These are phyloP conservation scores for Bipolaris zeicola DNA, from an alignment of 2,329 filamentous ascomycete species.

Conservation along the genomic window DNA sequence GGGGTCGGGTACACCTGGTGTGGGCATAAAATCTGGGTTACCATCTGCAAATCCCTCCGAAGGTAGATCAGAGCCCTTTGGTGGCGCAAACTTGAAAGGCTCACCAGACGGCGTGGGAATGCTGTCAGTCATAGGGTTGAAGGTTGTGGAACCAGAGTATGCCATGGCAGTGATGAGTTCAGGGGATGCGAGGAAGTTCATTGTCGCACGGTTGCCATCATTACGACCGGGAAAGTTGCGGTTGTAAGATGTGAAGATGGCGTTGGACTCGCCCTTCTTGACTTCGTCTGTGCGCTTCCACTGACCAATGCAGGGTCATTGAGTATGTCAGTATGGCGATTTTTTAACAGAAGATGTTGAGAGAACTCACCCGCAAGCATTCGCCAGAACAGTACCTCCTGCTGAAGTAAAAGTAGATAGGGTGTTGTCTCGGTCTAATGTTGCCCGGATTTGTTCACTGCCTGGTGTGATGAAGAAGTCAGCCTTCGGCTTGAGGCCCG, in stretches of 20 bases:
- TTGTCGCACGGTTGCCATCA: conserved; percentile 93
- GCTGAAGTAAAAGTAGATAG: conserved; percentile 84
- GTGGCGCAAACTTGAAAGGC: conserved; percentile 84
- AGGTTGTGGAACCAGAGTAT: conserved; percentile 89
- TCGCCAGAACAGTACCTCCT: conserved; percentile 88
- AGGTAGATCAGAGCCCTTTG: conserved; percentile 64
- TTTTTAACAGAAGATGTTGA: not conserved
- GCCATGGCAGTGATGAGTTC: conserved; percentile 97
- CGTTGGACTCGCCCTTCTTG: conserved; percentile 83
- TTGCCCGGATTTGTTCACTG: conserved; percentile 95
- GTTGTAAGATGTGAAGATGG: conserved; percentile 97
- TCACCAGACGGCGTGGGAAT: conserved; percentile 79
- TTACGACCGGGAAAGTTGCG: conserved; percentile 97
- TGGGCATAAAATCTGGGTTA: conserved; percentile 73
- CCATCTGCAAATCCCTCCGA: conserved; percentile 81
- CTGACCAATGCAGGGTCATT: conserved; percentile 80
- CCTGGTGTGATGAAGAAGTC: conserved; percentile 97
- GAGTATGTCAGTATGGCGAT: conserved; percentile 14
- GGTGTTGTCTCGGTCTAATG: conserved; percentile 85
- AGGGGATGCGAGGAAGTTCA: conserved; percentile 98
- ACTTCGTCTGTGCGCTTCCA: conserved; percentile 92
- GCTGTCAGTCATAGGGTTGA: conserved; percentile 92
- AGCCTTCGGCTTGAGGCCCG: conserved; percentile 86
- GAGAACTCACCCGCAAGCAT: conserved; percentile 71
- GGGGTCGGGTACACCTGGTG: conserved; percentile 73